These are phyloP conservation scores for Margaritispora aquatica DNA, from an alignment of 495 filamentous ascomycete genomes.

Conservation along the genomic window DNA sequence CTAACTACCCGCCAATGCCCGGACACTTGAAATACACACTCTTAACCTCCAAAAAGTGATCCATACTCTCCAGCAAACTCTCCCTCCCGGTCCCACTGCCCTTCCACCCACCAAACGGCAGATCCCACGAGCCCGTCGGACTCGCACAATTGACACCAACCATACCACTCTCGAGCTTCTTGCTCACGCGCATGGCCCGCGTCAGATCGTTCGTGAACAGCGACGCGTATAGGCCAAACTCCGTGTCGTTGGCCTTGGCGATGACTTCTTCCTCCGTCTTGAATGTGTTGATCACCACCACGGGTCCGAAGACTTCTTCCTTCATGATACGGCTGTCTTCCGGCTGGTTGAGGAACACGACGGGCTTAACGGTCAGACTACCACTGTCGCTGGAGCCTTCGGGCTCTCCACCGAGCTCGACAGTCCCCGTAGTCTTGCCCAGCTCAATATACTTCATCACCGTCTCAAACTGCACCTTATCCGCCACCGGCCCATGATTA, in stretches of 20 bases:
- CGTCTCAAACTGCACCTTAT: conserved; percentile 53
- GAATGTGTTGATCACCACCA: conserved; percentile 46
- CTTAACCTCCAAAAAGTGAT: conserved; percentile 14
- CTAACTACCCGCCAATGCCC: conserved; percentile 21
- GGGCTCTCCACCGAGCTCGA: conserved; percentile 4
- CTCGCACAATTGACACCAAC: conserved; percentile 68
- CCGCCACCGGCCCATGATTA: conserved; percentile 82
- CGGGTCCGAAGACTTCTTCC: conserved; percentile 56
- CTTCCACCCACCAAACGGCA: conserved; percentile 23
- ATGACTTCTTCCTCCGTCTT: conserved; percentile 64
- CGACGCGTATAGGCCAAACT: conserved; percentile 73
- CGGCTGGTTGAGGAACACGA: conserved; percentile 9
- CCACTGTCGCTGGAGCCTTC: neutral
- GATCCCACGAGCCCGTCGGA: conserved; percentile 20
- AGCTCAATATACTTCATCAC: conserved; percentile 56
- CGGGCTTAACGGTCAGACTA: conserved; percentile 6
- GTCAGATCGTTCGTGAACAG: conserved; percentile 81
- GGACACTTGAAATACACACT: neutral
- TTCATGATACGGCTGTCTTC: conserved; percentile 35
- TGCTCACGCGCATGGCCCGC: conserved; percentile 65
- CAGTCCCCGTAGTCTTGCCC: conserved; percentile 55
- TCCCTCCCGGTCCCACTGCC: conserved; percentile 20
- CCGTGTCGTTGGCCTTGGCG: conserved; percentile 70
- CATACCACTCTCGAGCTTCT: conserved; percentile 69
- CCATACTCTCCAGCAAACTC: conserved; percentile 7